Evolutionary conservation across 2,329 filamentous ascomycete species (phyloP).

Genomic region (Aspergillus intermedius): DNA sequence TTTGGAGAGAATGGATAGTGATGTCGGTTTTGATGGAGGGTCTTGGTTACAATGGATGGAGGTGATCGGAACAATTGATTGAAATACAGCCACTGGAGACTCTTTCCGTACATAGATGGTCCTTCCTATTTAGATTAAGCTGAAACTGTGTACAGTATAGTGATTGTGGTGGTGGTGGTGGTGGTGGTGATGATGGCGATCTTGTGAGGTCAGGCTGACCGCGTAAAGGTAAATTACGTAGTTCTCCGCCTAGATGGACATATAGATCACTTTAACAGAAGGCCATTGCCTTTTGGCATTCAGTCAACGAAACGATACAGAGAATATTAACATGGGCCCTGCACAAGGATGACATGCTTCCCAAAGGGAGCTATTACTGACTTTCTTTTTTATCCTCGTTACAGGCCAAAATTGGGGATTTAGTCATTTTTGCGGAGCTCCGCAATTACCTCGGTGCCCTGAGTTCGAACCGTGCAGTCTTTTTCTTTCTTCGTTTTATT

Average conservation of each 20-base stretch:
- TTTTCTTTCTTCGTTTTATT: too few species aligned
- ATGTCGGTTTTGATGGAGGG: not conserved
- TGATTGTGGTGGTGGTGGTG: not conserved
- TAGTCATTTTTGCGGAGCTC: too few species aligned
- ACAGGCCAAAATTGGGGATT: too few species aligned
- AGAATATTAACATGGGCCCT: slow-evolving; percentile 79
- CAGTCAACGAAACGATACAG: slow-evolving; percentile 53
- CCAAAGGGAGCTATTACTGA: too few species aligned
- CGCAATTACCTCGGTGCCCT: too few species aligned
- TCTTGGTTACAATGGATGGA: slow-evolving; percentile 1
- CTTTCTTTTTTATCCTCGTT: too few species aligned
- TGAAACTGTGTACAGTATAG: not conserved
- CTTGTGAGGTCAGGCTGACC: not conserved
- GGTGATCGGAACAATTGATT: not conserved
- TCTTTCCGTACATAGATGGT: not conserved
- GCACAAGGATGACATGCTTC: slow-evolving; percentile 38
- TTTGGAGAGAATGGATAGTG: not conserved
- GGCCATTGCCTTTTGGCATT: too few species aligned
- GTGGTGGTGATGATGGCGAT: not conserved
- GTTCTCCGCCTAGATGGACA: not conserved
- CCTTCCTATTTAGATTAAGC: too few species aligned
- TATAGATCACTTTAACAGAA: too few species aligned
- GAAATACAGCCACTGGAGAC: not conserved
- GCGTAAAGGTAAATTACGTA: not conserved
- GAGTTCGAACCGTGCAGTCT: too few species aligned